These are phyloP conservation scores for Cercophora samala DNA, from an alignment of 495 filamentous ascomycete species.

Conservation along the genomic window DNA sequence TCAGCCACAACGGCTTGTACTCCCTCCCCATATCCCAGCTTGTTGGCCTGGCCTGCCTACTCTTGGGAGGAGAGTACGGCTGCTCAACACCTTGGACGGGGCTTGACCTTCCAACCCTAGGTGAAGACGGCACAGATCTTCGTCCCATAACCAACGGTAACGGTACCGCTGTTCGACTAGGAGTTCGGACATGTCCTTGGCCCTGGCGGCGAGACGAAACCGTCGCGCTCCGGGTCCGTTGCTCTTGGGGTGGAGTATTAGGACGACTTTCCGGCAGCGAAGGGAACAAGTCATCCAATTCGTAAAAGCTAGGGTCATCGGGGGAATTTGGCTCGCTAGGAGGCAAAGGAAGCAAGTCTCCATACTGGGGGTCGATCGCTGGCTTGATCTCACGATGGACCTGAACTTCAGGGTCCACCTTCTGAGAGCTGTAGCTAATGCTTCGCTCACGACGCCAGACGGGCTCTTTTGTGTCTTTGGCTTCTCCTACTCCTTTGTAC, in stretches of 20 bases:
- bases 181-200: conserved; percentile 35
- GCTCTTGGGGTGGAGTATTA: conserved; percentile 41
- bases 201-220: conserved; percentile 18
- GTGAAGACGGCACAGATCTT: conserved; percentile 43
- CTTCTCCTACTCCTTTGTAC: background rate
- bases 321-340: conserved; percentile 50
- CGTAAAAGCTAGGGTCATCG: conserved; percentile 17
- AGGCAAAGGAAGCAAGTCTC: conserved; percentile 54
- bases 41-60: conserved; percentile 39
- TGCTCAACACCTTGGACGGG: background rate
- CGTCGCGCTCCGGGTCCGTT: conserved; percentile 28
- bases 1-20: conserved; percentile 48
- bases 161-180: conserved; percentile 53
- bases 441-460: conserved; percentile 21
- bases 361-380: conserved; percentile 55
- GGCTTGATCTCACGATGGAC: conserved; percentile 47
- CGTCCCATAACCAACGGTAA: conserved; percentile 47
- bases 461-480: background rate
- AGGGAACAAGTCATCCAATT: conserved; percentile 37
- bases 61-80: conserved; percentile 20
- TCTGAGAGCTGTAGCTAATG: conserved; percentile 35
- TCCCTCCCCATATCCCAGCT: conserved; percentile 50
- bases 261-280: conserved; percentile 52
- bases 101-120: conserved; percentile 17
- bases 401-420: conserved; percentile 48